Evolutionary conservation across 2,329 filamentous ascomycete genomes (phyloP).

Genomic region (Fusarium sp.): DNA sequence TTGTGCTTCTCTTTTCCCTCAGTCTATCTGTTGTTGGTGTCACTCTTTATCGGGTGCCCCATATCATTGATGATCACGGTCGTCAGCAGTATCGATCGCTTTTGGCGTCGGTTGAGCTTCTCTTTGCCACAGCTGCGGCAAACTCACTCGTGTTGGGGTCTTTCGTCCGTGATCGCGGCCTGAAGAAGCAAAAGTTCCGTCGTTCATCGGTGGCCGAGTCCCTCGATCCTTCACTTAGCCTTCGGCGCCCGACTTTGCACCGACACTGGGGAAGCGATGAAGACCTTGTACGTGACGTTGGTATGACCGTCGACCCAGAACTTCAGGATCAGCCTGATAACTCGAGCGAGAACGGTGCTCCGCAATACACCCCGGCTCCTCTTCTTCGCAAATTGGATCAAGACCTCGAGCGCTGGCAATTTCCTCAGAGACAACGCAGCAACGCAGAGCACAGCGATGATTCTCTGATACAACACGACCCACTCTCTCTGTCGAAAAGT

Average conservation of each 20-base stretch:
- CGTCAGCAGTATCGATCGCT: slow-evolving; percentile 89
- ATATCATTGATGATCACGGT: slow-evolving; percentile 75
- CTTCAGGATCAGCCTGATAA: slow-evolving; percentile 53
- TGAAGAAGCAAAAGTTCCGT: slow-evolving; percentile 89
- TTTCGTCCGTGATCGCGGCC: slow-evolving; percentile 87
- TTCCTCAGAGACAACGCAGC: slow-evolving; percentile 53
- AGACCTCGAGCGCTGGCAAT: slow-evolving; percentile 59
- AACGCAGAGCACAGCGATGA: slow-evolving; percentile 56
- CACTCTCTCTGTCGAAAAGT: slow-evolving; percentile 42
- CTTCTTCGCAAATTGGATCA: slow-evolving; percentile 45
- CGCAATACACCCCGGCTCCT: slow-evolving; percentile 50
- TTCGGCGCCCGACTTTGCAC: slow-evolving; percentile 61
- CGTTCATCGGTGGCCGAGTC: slow-evolving; percentile 71
- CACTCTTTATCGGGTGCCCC: slow-evolving; percentile 82
- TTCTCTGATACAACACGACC: slow-evolving; percentile 52
- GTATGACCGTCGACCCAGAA: slow-evolving; percentile 70
- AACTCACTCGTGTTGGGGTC: slow-evolving; percentile 92
- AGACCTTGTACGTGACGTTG: slow-evolving; percentile 83
- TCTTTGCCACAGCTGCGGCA: slow-evolving; percentile 86
- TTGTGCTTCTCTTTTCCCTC: slow-evolving; percentile 83
- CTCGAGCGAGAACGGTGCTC: slow-evolving; percentile 41
- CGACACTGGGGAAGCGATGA: slow-evolving; percentile 89
- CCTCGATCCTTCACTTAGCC: slow-evolving; percentile 57
- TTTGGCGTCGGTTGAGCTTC: slow-evolving; percentile 87
- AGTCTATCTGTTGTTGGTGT: slow-evolving; percentile 83